These are phyloP conservation scores for Ophiosphaerella herpotricha DNA, from an alignment of 2,329 filamentous ascomycete genomes.

Conservation along the genomic window DNA sequence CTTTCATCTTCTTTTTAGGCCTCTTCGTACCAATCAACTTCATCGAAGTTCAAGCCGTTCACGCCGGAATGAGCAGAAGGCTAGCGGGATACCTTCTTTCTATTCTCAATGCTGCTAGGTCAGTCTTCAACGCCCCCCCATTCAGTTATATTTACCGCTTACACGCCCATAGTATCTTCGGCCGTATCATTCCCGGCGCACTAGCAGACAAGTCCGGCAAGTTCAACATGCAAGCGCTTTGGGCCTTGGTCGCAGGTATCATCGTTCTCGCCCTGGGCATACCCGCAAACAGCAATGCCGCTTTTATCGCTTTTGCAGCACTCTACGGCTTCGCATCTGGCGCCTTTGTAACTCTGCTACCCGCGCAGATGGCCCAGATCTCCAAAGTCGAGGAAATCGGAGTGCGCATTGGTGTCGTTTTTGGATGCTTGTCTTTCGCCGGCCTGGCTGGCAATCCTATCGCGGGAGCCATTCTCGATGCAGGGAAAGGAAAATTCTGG, in stretches of 20 bases:
- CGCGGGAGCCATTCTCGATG: slow-evolving; percentile 51
- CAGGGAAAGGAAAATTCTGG: slow-evolving; percentile 61
- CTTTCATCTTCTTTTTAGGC: slow-evolving; percentile 63
- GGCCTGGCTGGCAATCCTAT: slow-evolving; percentile 56
- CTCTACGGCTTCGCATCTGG: slow-evolving; percentile 59
- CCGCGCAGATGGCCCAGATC: slow-evolving; percentile 50
- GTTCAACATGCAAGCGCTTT: slow-evolving; percentile 53
- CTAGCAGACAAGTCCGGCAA: slow-evolving; percentile 59
- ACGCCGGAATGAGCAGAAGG: slow-evolving; percentile 52
- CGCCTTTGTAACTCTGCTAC: slow-evolving; percentile 55
- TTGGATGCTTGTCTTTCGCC: slow-evolving; percentile 51
- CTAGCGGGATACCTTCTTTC: slow-evolving; percentile 60
- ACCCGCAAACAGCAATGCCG: slow-evolving; percentile 52
- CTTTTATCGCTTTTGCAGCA: slow-evolving; percentile 51
- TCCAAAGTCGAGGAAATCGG: slow-evolving; percentile 57
- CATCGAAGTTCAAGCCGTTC: slow-evolving; percentile 52
- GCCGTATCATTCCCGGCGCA: slow-evolving; percentile 60
- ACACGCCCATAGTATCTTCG: slow-evolving; percentile 53
- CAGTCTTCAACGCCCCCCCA: slow-evolving; percentile 46
- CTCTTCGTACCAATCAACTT: slow-evolving; percentile 62
- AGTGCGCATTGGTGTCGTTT: slow-evolving; percentile 60
- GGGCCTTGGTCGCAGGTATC: slow-evolving; percentile 45
- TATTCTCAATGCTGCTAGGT: slow-evolving; percentile 55
- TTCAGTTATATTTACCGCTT: slow-evolving; percentile 39
- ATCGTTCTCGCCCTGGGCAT: slow-evolving; percentile 53